Evolutionary conservation across 306 rosid species (phyloP).

Genomic region (Rosa multiflora): DNA sequence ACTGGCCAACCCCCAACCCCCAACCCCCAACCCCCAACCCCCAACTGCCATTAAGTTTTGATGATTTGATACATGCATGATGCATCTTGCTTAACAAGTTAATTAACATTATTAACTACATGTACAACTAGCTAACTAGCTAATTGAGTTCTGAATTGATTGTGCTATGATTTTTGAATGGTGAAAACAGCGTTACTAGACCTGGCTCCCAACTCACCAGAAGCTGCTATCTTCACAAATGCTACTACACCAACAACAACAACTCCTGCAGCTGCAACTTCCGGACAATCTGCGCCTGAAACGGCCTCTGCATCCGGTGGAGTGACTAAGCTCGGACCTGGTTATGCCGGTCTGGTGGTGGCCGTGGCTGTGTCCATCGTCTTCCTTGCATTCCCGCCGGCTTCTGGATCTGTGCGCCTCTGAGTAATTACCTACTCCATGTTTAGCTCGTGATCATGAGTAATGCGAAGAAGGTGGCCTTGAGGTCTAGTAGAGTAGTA

Average conservation of each 20-base stretch:
- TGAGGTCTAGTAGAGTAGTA: background rate
- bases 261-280: background rate
- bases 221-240: slow-evolving; percentile 70
- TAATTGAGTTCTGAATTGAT: background rate
- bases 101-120: background rate
- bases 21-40: background rate
- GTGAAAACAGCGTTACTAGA: slow-evolving; percentile 59
- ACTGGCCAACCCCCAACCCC: background rate
- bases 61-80: background rate
- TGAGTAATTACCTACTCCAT: background rate
- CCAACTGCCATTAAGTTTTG: background rate
- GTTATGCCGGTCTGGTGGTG: slow-evolving; percentile 9
- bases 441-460: too few species aligned
- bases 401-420: slow-evolving; percentile 1
- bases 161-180: background rate
- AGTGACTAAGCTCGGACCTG: slow-evolving; percentile 23
- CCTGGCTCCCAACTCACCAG: slow-evolving; percentile 64
- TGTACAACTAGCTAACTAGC: background rate
- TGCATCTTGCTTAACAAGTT: background rate
- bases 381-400: slow-evolving; percentile 39
- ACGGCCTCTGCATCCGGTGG: slow-evolving; percentile 20
- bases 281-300: background rate
- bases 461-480: background rate
- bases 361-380: slow-evolving; percentile 33
- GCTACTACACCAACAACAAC: background rate